Evolutionary conservation across 257 asterid species (phyloP), one percentile per base, ranked within the genome.

Genomic region (Capsicum pubescens): DNA sequence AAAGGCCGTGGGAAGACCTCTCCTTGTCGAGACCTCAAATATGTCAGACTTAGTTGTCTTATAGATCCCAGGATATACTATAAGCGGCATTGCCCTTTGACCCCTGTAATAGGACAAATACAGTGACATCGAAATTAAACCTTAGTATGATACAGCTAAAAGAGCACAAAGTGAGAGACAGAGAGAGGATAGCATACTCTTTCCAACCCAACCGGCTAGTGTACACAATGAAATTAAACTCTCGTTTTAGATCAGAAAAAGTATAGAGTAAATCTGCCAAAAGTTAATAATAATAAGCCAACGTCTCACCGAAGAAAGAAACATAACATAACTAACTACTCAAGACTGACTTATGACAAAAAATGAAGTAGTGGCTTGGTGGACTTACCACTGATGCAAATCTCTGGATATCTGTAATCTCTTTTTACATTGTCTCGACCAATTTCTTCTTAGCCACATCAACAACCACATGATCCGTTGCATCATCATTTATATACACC

Each of bases 21-120:
- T 87, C 60, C 17, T 72, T 9, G 91, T 90, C 2, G 79, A n/a
- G 64, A 85, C 93, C 86, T 86, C 85, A 80, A 87, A 89, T 86
- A 90, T 71, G 42, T 90, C 89, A 9, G 91, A 85, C 71, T 90
- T 90, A n/a, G 76, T 87, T 46, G 44, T 85, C 81, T 79, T 88
- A 87, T 89, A 90, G 57, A 90, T 89, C 52, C 93, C 91, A 6
- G 93, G 93, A 83, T 90, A 91, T 46, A 90, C 82, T 1, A 90
- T 82, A 84, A 90, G 63, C 36, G 93, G 93, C 90, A 87, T 89
- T n/a, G 90, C 93, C 36, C 93, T 90, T 83, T 83, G 84, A 44
- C 26, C 66, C 86, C 91, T 90, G 87, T 36, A 77, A 86, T 21
- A 80, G 79, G 79, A 69, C 57, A 39, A 59, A 80, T 55, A 9